Evolutionary conservation across 148 eudicot genomes (phyloP), one percentile per base, ranked within the genome.

Genomic region (Chenopodium berlandieri): DNA sequence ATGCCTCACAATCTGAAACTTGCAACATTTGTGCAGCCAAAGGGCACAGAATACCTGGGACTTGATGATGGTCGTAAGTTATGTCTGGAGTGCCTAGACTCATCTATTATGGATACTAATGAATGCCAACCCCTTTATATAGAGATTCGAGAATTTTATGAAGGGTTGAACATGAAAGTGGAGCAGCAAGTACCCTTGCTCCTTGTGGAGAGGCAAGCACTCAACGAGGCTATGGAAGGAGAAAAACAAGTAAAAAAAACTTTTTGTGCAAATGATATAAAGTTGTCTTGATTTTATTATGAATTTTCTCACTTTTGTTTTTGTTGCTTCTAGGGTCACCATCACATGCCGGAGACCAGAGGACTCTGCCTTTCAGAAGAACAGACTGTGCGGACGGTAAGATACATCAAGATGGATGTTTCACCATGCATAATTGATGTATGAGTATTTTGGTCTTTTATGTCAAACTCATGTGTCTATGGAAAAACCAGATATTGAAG

Each of bases 141-240:
- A 60, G 99, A 96, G 83, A 94, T 96, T 67, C 92, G 90, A 87
- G 98, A 94, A 11, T 96, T 96, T 86, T 96, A 92, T 60, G 99
- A 94, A 90, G 99, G 99, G 47, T 83, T 96, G 69, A 88, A 88
- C 78, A 96, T 96, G 99, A 96, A 90, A 87, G 92, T 96, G 74
- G 91, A 90, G 83, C 99, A 96, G 84, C 95, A 94, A 82, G 81
- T 96, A 78, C 99, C 99, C 1, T 77, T 96, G 34, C 95, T 96
- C 58, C 87, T 96, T 82, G 99, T 96, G 17, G 99, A 96, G 91
- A 94, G 99, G 83, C 97, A 91, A 85, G 99, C 99, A 52, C 87
- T 96, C 25, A 96, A 96, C 73, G 99, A 94, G 88, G 99, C 99
- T 86, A 92, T 96, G 98, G 99, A 94, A 86, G 99, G 99, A 75